Base-by-base conservation (phyloP, 2,329 filamentous ascomycete genomes). In the Diaporthe sp. region DNA sequence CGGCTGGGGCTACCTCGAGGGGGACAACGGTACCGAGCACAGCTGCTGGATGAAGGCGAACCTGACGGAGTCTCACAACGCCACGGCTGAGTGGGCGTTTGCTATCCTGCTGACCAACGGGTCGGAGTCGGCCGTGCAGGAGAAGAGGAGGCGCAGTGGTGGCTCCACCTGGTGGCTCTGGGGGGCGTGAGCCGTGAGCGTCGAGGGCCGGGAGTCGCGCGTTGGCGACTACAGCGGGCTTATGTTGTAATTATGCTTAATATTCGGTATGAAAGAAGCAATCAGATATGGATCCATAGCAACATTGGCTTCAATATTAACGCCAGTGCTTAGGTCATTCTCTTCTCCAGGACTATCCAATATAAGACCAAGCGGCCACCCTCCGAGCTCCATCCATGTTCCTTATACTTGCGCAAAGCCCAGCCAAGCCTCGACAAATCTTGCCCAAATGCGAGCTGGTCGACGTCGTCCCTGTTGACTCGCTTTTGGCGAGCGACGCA, bases 21-120 rank as follows among this genome's bases (percentile, higher is more conserved):
- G 84, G n/a, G 85, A 86, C 58, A 73, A 79, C 15, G 82, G 82
- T 1, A 79, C 79, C 50, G 80, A 83, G 71, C 85, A 85, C 70
- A 80, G 81, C 7, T 88, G 86, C 77, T 88, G 83, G 82, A 75
- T 88, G 71, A 88, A 88, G 78, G 80, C 79, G 9, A 78, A 81
- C 44, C 74, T 88, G 74, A 80, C 76, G 68, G 77, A 75, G 59
- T 71, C 80, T 4, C 82, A 83, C 58, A 74, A 77, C 13, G 80
- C 82, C 2, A 80, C 82, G 44, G 59, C 76, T 4, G 82, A 82
- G 2, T 88, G 86, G 86, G 82, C 83, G 8, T 87, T 88, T 81
- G 85, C 85, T 5, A 78, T 85, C 25, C 78, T 87, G 32, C 93
- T 94, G 25, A 94, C 82, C 15, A 65, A 65, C 59, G 39, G 59